Conservation (phyloP, 2,329 filamentous ascomycete species). For the Aspergillus tanneri region DNA sequence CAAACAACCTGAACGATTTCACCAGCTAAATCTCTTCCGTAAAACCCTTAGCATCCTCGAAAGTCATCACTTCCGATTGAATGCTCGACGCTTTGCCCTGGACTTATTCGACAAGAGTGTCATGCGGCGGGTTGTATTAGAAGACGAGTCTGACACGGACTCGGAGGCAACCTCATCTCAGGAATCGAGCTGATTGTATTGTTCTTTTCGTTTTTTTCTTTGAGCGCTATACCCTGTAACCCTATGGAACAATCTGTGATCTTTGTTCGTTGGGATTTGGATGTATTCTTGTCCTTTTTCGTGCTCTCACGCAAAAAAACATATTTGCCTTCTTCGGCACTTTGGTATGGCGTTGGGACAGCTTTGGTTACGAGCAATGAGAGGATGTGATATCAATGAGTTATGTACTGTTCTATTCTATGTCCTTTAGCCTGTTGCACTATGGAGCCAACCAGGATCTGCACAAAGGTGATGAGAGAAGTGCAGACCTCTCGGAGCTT, state of each 20-base stretch:
- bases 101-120: conserved; percentile 93
- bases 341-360: not conserved
- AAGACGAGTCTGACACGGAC: conserved; percentile 58
- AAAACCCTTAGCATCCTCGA: conserved; percentile 83
- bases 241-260: not conserved
- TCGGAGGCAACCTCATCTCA: conserved; percentile 34
- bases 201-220: not conserved
- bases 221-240: not conserved
- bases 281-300: not conserved
- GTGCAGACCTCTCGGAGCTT: too few relatives aligned
- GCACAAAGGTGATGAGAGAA: not conserved
- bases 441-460: not conserved
- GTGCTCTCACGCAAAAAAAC: too few relatives aligned
- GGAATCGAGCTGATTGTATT: conserved; percentile 18
- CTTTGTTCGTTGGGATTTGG: not conserved
- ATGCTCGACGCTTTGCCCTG: conserved; percentile 83
- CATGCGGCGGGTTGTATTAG: conserved; percentile 77
- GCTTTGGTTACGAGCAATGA: conserved; percentile 1
- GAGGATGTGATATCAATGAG: not conserved
- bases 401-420: conserved; percentile 9
- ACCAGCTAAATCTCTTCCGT: conserved; percentile 73
- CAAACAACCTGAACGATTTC: conserved; percentile 72
- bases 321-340: not conserved
- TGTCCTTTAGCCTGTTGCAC: conserved; percentile 1
- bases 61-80: conserved; percentile 82